Percentiles rank a stretch among this genome's conserved stretches.
Evolutionary conservation across 2,329 filamentous ascomycete genomes (phyloP).

Genomic region (Clarireedia monteithiana): DNA sequence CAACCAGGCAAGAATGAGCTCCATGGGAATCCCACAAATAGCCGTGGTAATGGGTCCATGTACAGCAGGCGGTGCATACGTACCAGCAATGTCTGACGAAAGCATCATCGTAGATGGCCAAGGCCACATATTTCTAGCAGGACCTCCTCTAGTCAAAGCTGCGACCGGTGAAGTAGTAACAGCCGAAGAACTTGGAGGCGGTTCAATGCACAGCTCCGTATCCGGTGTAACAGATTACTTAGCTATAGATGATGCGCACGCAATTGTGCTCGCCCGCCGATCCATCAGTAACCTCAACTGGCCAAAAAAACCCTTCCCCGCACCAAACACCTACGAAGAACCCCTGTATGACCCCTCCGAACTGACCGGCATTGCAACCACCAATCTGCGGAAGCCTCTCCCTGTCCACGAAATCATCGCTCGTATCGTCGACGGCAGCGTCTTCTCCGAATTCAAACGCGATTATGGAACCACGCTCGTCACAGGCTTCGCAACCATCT

Average conservation of each 20-base stretch:
- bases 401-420: slow-evolving; percentile 87
- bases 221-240: slow-evolving; percentile 94
- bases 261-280: slow-evolving; percentile 74
- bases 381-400: slow-evolving; percentile 79
- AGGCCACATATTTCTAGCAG: slow-evolving; percentile 95
- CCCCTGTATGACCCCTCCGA: slow-evolving; percentile 75
- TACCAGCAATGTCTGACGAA: slow-evolving; percentile 96
- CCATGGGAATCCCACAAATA: slow-evolving; percentile 82
- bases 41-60: slow-evolving; percentile 96
- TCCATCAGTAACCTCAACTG: slow-evolving; percentile 88
- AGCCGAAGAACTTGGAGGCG: slow-evolving; percentile 85
- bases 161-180: slow-evolving; percentile 89
- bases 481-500: slow-evolving; percentile 84
- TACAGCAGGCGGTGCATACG: slow-evolving; percentile 91
- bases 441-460: slow-evolving; percentile 91
- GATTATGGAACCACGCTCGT: slow-evolving; percentile 84
- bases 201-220: slow-evolving; percentile 79
- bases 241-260: slow-evolving; percentile 89
- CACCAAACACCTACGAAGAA: slow-evolving; percentile 52
- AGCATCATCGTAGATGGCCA: slow-evolving; percentile 93
- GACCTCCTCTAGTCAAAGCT: slow-evolving; percentile 89
- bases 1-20: slow-evolving; percentile 93
- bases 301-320: slow-evolving; percentile 44
- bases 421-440: slow-evolving; percentile 82
- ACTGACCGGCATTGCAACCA: slow-evolving; percentile 80